Conservation (phyloP, 2,329 filamentous ascomycete species). For the Tolypocladium capitatum region DNA sequence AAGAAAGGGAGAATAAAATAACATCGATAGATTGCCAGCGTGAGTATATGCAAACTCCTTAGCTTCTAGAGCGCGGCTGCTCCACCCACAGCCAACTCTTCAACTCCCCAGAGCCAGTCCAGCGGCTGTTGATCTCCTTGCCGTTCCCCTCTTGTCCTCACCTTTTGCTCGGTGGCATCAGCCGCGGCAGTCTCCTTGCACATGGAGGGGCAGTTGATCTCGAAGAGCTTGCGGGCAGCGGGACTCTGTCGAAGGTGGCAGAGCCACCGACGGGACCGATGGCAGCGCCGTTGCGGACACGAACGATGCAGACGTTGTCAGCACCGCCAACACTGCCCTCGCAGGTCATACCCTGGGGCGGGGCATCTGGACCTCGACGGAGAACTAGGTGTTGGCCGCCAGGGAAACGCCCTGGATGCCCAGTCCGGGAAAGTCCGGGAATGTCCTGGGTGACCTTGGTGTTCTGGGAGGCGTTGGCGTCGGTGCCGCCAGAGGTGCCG, state of each 20-base stretch:
- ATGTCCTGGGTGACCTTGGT: constrained; percentile 48
- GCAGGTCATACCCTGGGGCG: constrained; percentile 54
- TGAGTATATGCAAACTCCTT: not conserved
- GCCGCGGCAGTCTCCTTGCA: not conserved
- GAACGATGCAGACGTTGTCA: constrained; percentile 50
- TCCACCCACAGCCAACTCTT: not conserved
- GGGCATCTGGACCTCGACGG: constrained; percentile 52
- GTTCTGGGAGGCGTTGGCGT: constrained; percentile 43
- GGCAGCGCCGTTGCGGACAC: constrained; percentile 46
- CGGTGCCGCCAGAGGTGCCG: constrained; percentile 48
- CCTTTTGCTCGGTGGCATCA: not conserved
- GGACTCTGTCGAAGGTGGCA: constrained; percentile 50
- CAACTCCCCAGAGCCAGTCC: not conserved
- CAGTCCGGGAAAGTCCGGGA: constrained; percentile 47
- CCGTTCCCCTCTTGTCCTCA: not conserved
- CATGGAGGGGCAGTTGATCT: constrained; percentile 12
- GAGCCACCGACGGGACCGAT: constrained; percentile 56
- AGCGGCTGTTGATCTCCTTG: not conserved
- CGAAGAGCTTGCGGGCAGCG: constrained; percentile 29
- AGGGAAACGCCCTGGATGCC: constrained; percentile 42
- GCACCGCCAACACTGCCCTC: constrained; percentile 44
- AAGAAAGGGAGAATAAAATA: not conserved
- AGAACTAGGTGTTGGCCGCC: constrained; percentile 50
- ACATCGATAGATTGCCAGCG: not conserved
- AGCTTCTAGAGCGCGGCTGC: not conserved